These are phyloP conservation scores for Tuber microsphaerosporum DNA, from an alignment of 495 filamentous ascomycete species.

Conservation along the genomic window DNA sequence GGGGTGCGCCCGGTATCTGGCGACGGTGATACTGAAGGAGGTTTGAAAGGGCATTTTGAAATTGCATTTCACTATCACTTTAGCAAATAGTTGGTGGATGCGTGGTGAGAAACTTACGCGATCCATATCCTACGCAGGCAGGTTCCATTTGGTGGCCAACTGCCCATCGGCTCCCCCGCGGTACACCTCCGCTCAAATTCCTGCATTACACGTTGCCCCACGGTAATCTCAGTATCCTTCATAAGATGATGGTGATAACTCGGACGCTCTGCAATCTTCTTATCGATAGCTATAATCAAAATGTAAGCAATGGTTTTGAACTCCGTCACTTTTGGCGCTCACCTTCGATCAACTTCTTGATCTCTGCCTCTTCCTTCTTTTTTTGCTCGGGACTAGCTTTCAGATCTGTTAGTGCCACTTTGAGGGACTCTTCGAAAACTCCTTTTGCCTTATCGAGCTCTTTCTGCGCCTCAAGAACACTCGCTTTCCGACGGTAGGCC, in stretches of 20 bases:
- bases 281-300: slow-evolving; percentile 26
- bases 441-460: slow-evolving; percentile 21
- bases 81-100: slow-evolving; percentile 4
- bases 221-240: slow-evolving; percentile 12
- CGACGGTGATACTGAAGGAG: slow-evolving; percentile 26
- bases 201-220: slow-evolving; percentile 30
- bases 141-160: slow-evolving; percentile 38
- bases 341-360: slow-evolving; percentile 30
- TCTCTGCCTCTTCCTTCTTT: slow-evolving; percentile 27
- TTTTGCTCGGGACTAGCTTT: slow-evolving; percentile 9
- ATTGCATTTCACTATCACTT: slow-evolving; percentile 38
- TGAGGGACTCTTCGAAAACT: slow-evolving; percentile 24
- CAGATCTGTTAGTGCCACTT: slow-evolving; percentile 19
- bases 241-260: background rate
- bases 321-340: background rate
- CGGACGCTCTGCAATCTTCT: slow-evolving; percentile 18
- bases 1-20: slow-evolving; percentile 22
- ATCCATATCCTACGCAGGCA: slow-evolving; percentile 36
- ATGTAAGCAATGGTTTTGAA: background rate
- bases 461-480: slow-evolving; percentile 36
- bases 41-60: slow-evolving; percentile 36
- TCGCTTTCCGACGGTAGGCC: slow-evolving; percentile 33
- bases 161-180: slow-evolving; percentile 27
- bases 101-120: slow-evolving; percentile 22
- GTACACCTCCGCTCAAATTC: slow-evolving; percentile 31